Percentiles rank a stretch among this genome's conserved stretches.
Evolutionary conservation across 1,284 basidiomycete genomes (phyloP).

Genomic region (Malassezia obtusa): DNA sequence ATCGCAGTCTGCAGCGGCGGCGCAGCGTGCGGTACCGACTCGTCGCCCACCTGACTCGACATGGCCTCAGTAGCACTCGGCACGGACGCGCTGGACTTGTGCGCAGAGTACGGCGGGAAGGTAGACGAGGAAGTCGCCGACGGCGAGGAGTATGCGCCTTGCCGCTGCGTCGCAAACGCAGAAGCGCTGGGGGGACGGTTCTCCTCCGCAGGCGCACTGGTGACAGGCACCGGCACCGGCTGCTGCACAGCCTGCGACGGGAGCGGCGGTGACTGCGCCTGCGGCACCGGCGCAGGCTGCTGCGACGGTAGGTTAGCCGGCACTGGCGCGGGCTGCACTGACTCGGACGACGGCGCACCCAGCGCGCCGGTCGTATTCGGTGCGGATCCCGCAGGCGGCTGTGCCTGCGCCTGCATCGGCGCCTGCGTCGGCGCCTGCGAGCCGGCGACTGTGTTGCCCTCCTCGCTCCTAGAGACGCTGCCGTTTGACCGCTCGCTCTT

Average conservation of each 20-base stretch:
- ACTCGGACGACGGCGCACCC: no score
- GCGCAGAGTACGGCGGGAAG: background rate
- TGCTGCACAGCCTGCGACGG: background rate
- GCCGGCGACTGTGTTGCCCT: background rate
- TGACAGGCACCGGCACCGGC: background rate
- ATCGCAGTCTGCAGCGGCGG: background rate
- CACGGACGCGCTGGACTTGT: background rate
- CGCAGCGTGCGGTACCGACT: background rate
- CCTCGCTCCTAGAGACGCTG: constrained; percentile 9
- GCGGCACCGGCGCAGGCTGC: background rate
- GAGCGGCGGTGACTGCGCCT: constrained; percentile 2
- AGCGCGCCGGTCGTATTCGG: no score
- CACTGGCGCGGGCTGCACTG: no score
- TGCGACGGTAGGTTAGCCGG: background rate
- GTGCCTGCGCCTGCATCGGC: no score
- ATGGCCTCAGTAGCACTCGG: background rate
- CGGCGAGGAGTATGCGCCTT: no score
- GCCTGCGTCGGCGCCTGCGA: no score
- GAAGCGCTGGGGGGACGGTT: no score
- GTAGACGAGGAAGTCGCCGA: no score
- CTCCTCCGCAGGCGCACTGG: background rate
- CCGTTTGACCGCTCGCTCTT: constrained; percentile 26
- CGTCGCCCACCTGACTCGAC: background rate
- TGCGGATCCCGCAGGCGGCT: background rate
- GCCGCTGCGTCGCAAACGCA: no score